Base-by-base conservation (phyloP, 83 land plant genomes). In the Picea abies region DNA sequence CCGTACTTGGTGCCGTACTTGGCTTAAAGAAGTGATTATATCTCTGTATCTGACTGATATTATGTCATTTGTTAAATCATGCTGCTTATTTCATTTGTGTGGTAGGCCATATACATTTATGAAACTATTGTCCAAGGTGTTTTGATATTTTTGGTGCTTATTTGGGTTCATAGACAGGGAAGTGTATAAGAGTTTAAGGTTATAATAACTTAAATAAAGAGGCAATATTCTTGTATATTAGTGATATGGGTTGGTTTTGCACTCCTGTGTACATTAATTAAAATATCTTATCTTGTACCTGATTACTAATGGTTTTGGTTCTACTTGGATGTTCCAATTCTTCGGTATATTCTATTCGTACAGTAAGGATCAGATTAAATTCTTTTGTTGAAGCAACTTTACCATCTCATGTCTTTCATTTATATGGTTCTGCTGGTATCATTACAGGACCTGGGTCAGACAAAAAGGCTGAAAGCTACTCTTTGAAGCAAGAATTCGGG, bases 391-490 rank as follows among this genome's bases (percentile, higher is more conserved):
- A 72, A 72, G 19, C 25, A 72, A 72, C 26, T 72, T 72, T 72
- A 2, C 11, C 23, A 35, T 72, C 49, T 41, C n/a, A 41, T 72
- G 2, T 19, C 44, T 69, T 16, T 32, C 4, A 41, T 20, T 72
- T 39, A 72, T 49, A 4, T 29, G 65, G 32, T 60, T 62, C 58
- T 64, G 19, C 29, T 85, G 65, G 66, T 61, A 80, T 56, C 9
- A 8, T 20, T 82, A 66, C 86, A 94, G 94, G 88, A 56, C 66
- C 52, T 25, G 62, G 58, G 47, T 32, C 73, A 11, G 56, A 41
- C 20, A 86, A 64, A 81, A 63, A 83, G 47, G 63, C 47, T n/a
- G 93, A 92, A 70, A 93, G 94, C 83, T 60, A 62, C 52, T 68
- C 60, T 81, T 85, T 95, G 83, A 85, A 76, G 49, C 78, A 83